A percentile compares a stretch with the other conserved stretches of the same genome.
Evolutionary conservation across 1,284 basidiomycete species (phyloP).

Genomic region (Naganishia albida): DNA sequence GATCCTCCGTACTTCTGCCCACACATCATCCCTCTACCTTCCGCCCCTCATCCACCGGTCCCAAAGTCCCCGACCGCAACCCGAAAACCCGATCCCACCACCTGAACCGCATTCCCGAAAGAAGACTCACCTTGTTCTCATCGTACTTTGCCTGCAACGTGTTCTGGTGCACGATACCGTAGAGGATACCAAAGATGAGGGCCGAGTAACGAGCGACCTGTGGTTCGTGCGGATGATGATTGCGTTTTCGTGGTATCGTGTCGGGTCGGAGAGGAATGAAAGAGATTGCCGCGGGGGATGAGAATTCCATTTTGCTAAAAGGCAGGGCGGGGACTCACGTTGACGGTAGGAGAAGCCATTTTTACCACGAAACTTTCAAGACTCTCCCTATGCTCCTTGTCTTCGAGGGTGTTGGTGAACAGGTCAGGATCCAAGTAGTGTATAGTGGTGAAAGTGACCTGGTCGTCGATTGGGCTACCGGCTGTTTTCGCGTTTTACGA

Average conservation of each 20-base stretch:
- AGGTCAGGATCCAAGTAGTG: not conserved
- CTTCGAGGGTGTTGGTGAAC: no score
- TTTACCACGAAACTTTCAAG: slow-evolving; percentile 15
- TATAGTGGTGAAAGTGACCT: not conserved
- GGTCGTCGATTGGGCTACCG: slow-evolving; percentile 23
- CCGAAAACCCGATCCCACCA: not conserved
- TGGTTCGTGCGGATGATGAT: not conserved
- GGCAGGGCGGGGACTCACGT: slow-evolving; percentile 39
- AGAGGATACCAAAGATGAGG: slow-evolving; percentile 81
- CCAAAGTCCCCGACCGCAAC: not conserved
- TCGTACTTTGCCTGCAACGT: slow-evolving; percentile 84
- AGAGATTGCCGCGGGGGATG: not conserved
- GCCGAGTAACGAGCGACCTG: slow-evolving; percentile 97
- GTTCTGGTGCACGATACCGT: slow-evolving; percentile 88
- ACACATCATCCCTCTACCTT: not conserved
- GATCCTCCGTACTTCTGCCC: no score
- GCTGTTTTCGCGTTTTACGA: slow-evolving; percentile 23
- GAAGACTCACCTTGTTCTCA: slow-evolving; percentile 49
- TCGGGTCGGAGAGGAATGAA: not conserved
- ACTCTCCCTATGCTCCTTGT: no score
- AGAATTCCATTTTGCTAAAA: not conserved
- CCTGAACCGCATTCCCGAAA: not conserved
- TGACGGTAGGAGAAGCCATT: slow-evolving; percentile 52
- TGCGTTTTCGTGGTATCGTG: no score
- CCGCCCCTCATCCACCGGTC: not conserved